A percentile compares a stretch with the other conserved stretches of the same genome.
Evolutionary conservation across 306 rosid genomes (phyloP).

Genomic region (Quercus aquifolioides): DNA sequence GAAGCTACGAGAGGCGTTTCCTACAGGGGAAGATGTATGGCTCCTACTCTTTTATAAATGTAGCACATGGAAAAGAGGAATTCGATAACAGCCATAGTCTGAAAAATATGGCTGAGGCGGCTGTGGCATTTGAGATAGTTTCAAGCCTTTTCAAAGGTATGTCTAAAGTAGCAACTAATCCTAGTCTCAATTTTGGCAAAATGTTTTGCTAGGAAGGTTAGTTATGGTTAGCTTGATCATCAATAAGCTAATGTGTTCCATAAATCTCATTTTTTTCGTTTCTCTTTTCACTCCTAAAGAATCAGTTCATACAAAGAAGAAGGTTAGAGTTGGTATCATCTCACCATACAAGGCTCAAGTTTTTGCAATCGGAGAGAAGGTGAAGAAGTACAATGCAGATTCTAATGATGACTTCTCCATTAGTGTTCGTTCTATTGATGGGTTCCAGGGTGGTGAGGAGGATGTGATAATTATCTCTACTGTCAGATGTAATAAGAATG

Average conservation of each 20-base stretch:
- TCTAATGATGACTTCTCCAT: constrained; percentile 2
- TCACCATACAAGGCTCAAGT: constrained; percentile 51
- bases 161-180: not conserved
- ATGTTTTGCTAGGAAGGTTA: not conserved
- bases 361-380: constrained; percentile 11
- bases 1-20: constrained; percentile 26
- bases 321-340: constrained; percentile 33
- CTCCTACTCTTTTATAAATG: constrained; percentile 39
- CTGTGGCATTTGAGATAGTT: constrained; percentile 34
- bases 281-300: not conserved
- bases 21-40: constrained; percentile 32
- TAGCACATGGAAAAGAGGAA: constrained; percentile 35
- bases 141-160: constrained; percentile 33
- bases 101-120: constrained; percentile 40
- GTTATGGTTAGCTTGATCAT: not conserved
- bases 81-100: constrained; percentile 21
- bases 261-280: not conserved
- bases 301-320: constrained; percentile 4
- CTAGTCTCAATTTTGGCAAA: not conserved
- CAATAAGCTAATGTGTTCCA: too few species aligned
- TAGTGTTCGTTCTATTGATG: constrained; percentile 38
- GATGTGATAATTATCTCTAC: constrained; percentile 40
- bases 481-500: constrained; percentile 28
- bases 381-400: constrained; percentile 5
- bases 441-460: constrained; percentile 50